Evolutionary conservation across 2,329 filamentous ascomycete genomes (phyloP).

Genomic region (Botrytis medusae): DNA sequence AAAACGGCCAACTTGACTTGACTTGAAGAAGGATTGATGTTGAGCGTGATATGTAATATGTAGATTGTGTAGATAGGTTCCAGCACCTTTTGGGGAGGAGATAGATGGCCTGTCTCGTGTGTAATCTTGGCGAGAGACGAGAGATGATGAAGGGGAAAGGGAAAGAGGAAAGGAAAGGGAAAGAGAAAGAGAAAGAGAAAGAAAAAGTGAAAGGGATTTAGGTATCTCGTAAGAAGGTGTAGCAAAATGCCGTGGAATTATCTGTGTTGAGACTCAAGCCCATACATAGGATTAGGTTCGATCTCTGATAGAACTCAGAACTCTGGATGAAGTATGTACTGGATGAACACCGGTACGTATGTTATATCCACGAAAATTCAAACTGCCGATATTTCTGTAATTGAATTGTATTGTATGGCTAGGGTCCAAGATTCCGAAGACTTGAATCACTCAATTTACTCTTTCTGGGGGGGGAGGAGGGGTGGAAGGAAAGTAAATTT

Average conservation of each 20-base stretch:
- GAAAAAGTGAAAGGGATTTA: background rate
- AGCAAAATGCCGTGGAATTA: background rate
- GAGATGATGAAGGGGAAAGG: background rate
- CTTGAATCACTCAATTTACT: background rate
- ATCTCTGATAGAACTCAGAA: background rate
- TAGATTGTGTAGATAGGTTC: background rate
- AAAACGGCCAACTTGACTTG: constrained; percentile 1
- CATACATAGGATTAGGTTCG: background rate
- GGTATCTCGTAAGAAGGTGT: background rate
- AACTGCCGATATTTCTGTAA: background rate
- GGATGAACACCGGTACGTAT: background rate
- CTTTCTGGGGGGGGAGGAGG: background rate
- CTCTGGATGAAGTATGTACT: background rate
- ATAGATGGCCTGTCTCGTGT: background rate
- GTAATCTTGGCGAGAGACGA: background rate
- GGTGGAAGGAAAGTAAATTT: too few relatives aligned
- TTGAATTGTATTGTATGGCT: background rate
- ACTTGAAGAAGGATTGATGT: background rate
- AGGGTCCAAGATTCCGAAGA: background rate
- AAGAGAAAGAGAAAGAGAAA: too few relatives aligned
- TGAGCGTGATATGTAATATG: background rate
- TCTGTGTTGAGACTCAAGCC: background rate
- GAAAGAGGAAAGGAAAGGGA: too few relatives aligned
- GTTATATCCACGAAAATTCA: background rate
- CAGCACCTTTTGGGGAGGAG: background rate